phyloP scores from a whole-genome alignment of 2,329 filamentous ascomycete genomes.

The Coniochaeta sp. region DNA sequence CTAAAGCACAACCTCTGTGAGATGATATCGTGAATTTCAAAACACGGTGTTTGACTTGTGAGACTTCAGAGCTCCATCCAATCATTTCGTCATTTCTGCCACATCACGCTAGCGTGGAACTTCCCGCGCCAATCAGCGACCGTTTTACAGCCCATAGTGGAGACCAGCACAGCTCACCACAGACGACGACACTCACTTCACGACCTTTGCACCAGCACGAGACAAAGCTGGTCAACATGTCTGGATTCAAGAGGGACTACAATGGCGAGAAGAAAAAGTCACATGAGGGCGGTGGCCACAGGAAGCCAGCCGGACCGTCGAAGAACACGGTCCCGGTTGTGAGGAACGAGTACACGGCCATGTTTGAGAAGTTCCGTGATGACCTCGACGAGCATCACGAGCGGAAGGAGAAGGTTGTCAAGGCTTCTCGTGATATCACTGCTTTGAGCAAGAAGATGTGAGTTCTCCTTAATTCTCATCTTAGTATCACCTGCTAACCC shows the following conservation, averaged over 20 bases:
- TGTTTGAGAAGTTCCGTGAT: slow-evolving; percentile 80
- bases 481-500: slow-evolving; percentile 6
- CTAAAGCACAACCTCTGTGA: too few relatives aligned
- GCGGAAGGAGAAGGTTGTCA: slow-evolving; percentile 81
- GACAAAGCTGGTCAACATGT: slow-evolving; percentile 20
- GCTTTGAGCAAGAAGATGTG: slow-evolving; percentile 96
- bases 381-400: slow-evolving; percentile 95
- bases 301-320: slow-evolving; percentile 7
- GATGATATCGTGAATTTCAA: background rate
- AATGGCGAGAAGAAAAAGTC: slow-evolving; percentile 39
- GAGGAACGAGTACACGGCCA: slow-evolving; percentile 50
- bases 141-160: background rate
- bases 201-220: background rate
- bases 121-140: background rate
- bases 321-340: slow-evolving; percentile 24
- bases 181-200: background rate
- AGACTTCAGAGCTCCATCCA: too few relatives aligned
- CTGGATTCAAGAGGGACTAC: slow-evolving; percentile 45
- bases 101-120: background rate
- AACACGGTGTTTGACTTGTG: too few relatives aligned
- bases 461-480: slow-evolving; percentile 17
- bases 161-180: background rate
- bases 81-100: background rate
- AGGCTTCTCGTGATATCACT: slow-evolving; percentile 87
- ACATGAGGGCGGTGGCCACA: slow-evolving; percentile 13